These are phyloP conservation scores for Pleodorina starrii DNA, from an alignment of 139 green algal genomes.

Conservation along the genomic window DNA sequence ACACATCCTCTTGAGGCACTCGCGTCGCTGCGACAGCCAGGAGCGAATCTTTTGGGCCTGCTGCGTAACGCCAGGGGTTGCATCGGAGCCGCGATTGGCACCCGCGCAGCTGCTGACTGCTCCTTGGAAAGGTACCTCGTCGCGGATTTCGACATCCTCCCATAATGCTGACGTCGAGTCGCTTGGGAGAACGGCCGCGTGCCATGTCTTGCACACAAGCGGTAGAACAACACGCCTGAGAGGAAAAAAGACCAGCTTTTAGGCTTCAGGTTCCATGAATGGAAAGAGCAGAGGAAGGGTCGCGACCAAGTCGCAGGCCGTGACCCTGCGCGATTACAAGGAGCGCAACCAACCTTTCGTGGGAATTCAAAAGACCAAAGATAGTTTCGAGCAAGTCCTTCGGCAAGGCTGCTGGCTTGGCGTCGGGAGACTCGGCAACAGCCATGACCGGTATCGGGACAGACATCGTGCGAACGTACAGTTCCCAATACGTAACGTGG, in stretches of 20 bases:
- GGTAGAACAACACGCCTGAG: background rate
- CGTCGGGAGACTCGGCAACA: background rate
- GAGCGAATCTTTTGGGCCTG: background rate
- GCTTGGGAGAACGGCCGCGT: background rate
- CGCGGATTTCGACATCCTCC: background rate
- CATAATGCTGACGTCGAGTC: background rate
- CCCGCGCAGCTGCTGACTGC: no score
- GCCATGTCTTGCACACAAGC: conserved; percentile 1
- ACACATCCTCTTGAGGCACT: background rate
- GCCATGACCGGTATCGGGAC: no score
- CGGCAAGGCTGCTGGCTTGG: background rate
- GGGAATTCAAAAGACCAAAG: background rate
- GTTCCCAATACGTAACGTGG: no score
- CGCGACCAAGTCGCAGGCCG: no score
- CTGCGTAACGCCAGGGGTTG: no score
- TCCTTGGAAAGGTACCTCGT: no score
- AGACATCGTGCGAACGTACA: no score
- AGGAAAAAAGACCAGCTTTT: no score
- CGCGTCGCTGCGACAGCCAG: background rate
- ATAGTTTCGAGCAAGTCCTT: background rate
- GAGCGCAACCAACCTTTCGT: conserved; percentile 11
- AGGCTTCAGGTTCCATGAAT: no score
- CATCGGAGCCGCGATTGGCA: no score
- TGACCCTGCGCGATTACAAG: no score
- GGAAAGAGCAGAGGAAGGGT: background rate